These are phyloP conservation scores for Hansenula sp. DNA, from an alignment of 1,139 yeast species.

Conservation along the genomic window DNA sequence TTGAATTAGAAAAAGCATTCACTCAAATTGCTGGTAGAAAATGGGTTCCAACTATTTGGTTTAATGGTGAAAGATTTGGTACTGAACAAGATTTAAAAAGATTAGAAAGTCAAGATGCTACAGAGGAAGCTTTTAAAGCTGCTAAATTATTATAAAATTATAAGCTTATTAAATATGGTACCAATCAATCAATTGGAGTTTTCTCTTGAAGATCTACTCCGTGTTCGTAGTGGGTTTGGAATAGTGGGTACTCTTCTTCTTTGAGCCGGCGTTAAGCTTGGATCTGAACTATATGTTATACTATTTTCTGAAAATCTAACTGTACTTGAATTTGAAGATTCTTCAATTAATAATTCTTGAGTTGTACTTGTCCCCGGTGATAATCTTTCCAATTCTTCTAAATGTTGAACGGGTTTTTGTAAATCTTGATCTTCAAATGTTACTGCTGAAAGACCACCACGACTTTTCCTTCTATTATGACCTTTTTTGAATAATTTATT, in stretches of 20 bases:
- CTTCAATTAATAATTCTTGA: not conserved
- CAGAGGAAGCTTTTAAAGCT: conserved; percentile 38
- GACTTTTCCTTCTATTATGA: conserved; percentile 21
- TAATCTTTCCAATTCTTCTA: not conserved
- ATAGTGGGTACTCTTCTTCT: conserved; percentile 21
- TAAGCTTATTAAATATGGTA: conserved; percentile 1
- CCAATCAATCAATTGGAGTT: conserved; percentile 7
- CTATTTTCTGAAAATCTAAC: not conserved
- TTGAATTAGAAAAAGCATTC: conserved; percentile 54
- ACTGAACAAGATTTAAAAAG: conserved; percentile 49
- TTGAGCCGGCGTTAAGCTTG: conserved; percentile 15
- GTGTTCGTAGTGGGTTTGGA: conserved; percentile 20
- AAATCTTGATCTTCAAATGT: conserved; percentile 12
- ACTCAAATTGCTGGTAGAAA: conserved; percentile 56
- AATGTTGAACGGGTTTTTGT: too few species aligned
- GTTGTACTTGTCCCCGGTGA: not conserved
- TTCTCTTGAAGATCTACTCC: conserved; percentile 21
- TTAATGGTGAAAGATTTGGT: conserved; percentile 59
- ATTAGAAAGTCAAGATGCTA: conserved; percentile 38
- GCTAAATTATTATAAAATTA: conserved; percentile 32
- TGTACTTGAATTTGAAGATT: not conserved
- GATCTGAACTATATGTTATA: not conserved
- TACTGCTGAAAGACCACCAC: conserved; percentile 23
- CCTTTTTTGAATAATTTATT: conserved; percentile 9
- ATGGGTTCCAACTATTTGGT: conserved; percentile 70